phyloP scores from a whole-genome alignment of 129 eudicot species.

The Dittrichia graveolens region DNA sequence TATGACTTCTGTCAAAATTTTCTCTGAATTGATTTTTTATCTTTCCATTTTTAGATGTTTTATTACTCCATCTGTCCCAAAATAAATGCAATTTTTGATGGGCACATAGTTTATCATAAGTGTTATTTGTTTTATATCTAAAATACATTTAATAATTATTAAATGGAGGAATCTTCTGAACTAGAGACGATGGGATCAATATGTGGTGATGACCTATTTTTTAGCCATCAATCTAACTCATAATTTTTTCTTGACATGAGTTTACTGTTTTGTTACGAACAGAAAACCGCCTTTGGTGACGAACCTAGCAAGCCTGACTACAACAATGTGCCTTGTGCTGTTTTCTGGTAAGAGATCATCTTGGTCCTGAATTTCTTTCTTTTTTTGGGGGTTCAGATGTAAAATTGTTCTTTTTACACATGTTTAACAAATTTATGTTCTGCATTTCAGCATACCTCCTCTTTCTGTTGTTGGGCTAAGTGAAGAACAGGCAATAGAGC shows the following conservation, averaged over 20 bases:
- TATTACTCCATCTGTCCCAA: background rate
- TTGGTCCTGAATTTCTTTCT: background rate
- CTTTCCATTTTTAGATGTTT: background rate
- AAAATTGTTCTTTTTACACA: background rate
- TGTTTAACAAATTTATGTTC: background rate
- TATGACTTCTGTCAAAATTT: constrained; percentile 2
- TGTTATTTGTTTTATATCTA: too few relatives aligned
- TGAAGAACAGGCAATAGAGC: constrained; percentile 88
- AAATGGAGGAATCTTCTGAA: too few relatives aligned
- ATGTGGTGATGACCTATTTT: too few relatives aligned
- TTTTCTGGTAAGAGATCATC: constrained; percentile 67
- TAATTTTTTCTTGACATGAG: background rate
- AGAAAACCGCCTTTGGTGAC: constrained; percentile 93
- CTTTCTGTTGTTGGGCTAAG: constrained; percentile 96
- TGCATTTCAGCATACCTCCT: constrained; percentile 83
- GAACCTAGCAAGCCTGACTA: constrained; percentile 75
- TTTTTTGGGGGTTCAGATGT: background rate
- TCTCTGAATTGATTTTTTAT: background rate
- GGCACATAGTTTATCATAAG: too few relatives aligned
- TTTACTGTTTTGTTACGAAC: constrained; percentile 28
- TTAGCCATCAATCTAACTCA: background rate
- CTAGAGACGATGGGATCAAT: too few relatives aligned
- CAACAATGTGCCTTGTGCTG: constrained; percentile 76
- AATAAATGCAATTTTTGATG: constrained; percentile 15
- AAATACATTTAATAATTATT: too few relatives aligned